Evolutionary conservation across 495 filamentous ascomycete species (phyloP), one percentile per base, ranked within the genome.

Genomic region (Aspergillus affinis): DNA sequence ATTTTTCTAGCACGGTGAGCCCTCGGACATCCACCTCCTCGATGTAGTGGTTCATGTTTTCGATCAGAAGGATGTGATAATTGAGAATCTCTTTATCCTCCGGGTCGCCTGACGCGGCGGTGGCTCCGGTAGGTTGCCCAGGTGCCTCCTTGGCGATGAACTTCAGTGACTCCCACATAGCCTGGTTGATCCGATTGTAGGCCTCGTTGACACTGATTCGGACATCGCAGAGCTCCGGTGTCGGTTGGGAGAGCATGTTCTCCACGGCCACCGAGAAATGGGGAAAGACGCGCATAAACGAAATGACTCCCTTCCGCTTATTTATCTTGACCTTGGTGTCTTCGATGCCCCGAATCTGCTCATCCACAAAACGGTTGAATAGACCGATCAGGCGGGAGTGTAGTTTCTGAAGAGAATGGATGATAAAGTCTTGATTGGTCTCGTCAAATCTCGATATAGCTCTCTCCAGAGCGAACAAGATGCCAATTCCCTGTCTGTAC

Each of bases 281-380:
- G 0, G 93, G 93, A 79, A 98, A 97, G 45, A 91, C 88, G 51
- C 91, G 87, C 76, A 97, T 92, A 72, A 98, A 97, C 9, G 84
- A 86, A 65, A 97, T 97, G 61, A 98, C 91, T 15, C 93, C 93
- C 74, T 95, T 97, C 59, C 93, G 87, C 79, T 97, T 98, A 78
- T 97, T 97, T 74, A 97, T 90, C 74, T 96, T 97, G 65, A 98
- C 93, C 74, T 97, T 97, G n/a, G 93, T 97, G 57, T 98, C 93
- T 73, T 98, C 93, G 61, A 98, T 96, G 27, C 91, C 93, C 26
- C 90, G 89, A 48, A 97, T 88, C 66, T 98, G 93, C 60, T 96
- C 91, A 69, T 98, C 94, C 26, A 97, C 85, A 63, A 98, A 97
- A 54, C 90, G 91, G 46, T 84, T 84, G 76, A 96, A 97, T 21